Conservation (phyloP, 345 rosid species). For the Dovyalis caffra region DNA sequence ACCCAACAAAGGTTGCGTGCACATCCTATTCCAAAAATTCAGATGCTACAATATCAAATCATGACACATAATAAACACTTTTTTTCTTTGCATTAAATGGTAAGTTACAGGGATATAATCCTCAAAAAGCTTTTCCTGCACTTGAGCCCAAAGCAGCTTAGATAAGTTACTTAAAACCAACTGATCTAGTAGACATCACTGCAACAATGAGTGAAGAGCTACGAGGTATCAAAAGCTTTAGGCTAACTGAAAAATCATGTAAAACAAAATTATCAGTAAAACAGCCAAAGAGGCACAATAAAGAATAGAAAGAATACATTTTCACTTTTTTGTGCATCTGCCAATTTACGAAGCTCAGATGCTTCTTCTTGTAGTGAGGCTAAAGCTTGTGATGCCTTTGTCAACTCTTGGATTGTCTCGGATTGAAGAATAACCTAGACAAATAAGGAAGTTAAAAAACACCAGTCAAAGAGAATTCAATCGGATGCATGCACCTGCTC, state of each 20-base stretch:
- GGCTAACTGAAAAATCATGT: neutral
- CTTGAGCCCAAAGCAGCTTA: too few relatives aligned
- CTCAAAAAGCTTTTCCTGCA: too few relatives aligned
- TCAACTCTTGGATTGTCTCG: slow-evolving; percentile 91
- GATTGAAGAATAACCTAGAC: slow-evolving; percentile 82
- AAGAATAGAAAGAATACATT: slow-evolving; percentile 44
- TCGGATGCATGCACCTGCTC: neutral
- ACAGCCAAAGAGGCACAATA: neutral
- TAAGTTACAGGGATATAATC: too few relatives aligned
- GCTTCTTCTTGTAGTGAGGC: slow-evolving; percentile 70
- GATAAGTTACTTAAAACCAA: too few relatives aligned
- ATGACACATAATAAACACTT: too few relatives aligned
- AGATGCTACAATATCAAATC: too few relatives aligned
- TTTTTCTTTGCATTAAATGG: too few relatives aligned
- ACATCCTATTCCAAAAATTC: too few relatives aligned
- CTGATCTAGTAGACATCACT: too few relatives aligned
- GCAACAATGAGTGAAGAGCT: too few relatives aligned
- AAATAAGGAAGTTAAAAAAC: slow-evolving; percentile 15
- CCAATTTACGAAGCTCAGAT: slow-evolving; percentile 61
- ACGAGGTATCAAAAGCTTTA: too few relatives aligned
- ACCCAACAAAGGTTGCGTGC: too few relatives aligned
- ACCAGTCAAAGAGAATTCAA: neutral
- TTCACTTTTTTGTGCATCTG: slow-evolving; percentile 56
- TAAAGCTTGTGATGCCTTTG: slow-evolving; percentile 78
- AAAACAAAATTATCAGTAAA: neutral